A percentile compares a stretch with the other conserved stretches of the same genome.
phyloP scores from a whole-genome alignment of 768 basidiomycete genomes.

The Psilocybe cyanescens region DNA sequence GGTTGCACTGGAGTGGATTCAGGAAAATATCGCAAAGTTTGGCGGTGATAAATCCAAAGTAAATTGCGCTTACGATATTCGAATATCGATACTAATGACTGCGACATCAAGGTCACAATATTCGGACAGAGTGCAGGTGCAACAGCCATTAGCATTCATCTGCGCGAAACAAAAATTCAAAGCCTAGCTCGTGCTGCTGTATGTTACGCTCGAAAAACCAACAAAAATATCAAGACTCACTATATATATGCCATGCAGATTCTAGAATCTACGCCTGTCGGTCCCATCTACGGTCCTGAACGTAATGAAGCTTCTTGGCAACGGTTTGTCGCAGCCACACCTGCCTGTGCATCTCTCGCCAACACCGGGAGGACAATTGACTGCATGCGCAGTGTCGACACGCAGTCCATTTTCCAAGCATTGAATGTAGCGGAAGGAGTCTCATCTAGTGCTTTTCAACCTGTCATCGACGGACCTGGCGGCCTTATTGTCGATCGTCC shows the following conservation, averaged over 20 bases:
- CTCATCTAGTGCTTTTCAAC: constrained; percentile 16
- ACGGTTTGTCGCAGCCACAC: constrained; percentile 35
- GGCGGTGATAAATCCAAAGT: constrained; percentile 50
- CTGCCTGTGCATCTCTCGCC: constrained; percentile 26
- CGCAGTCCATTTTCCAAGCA: constrained; percentile 6
- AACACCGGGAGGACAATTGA: constrained; percentile 31
- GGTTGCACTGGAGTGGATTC: constrained; percentile 54
- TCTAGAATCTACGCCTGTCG: constrained; percentile 36
- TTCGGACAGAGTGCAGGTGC: constrained; percentile 58
- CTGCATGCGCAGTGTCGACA: constrained; percentile 26
- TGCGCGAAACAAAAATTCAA: constrained; percentile 32
- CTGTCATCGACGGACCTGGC: constrained; percentile 41
- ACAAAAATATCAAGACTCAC: background rate
- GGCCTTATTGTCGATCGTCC: constrained; percentile 40
- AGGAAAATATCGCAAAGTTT: constrained; percentile 57
- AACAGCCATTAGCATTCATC: constrained; percentile 37
- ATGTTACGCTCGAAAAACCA: background rate
- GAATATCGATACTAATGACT: no score
- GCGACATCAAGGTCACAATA: constrained; percentile 40
- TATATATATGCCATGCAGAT: constrained; percentile 28
- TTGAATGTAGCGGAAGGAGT: background rate
- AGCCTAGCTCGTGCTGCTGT: constrained; percentile 35
- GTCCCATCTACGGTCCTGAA: constrained; percentile 31
- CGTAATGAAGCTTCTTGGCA: constrained; percentile 33
- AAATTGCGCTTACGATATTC: background rate